These are phyloP conservation scores for Babesia bigemina DNA, from an alignment of 169 alveolate species.

Conservation along the genomic window DNA sequence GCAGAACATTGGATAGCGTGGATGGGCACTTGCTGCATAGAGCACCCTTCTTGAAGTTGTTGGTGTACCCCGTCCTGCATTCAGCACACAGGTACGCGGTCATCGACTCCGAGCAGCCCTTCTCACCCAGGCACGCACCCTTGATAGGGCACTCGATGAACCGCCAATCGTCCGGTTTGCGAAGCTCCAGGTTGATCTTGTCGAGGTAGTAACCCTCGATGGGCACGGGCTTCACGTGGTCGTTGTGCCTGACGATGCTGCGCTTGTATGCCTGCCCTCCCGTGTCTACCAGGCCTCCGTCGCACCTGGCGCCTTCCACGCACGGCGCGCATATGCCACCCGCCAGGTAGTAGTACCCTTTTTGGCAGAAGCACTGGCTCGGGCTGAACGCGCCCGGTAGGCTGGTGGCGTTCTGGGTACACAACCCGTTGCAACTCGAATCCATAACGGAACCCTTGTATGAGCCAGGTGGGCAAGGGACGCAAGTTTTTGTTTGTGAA, in stretches of 20 bases:
- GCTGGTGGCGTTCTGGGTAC: constrained; percentile 81
- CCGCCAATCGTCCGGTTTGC: constrained; percentile 81
- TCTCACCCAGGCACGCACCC: constrained; percentile 77
- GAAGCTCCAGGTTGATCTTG: constrained; percentile 65
- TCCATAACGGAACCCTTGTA: constrained; percentile 82
- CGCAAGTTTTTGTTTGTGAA: constrained; percentile 64
- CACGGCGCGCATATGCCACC: constrained; percentile 80
- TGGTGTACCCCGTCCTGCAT: constrained; percentile 81
- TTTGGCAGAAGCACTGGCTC: constrained; percentile 81
- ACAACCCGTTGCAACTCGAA: constrained; percentile 76
- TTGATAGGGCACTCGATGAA: constrained; percentile 82
- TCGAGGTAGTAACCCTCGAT: constrained; percentile 78
- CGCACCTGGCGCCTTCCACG: constrained; percentile 82
- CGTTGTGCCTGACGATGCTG: constrained; percentile 30
- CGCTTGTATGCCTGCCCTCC: constrained; percentile 25
- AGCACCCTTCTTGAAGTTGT: constrained; percentile 73
- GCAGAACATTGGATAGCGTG: constrained; percentile 53
- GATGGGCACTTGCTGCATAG: constrained; percentile 78
- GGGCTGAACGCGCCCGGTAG: constrained; percentile 77
- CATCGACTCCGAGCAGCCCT: constrained; percentile 79
- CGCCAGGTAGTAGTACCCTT: constrained; percentile 75
- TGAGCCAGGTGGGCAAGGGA: constrained; percentile 79
- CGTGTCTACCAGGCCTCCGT: constrained; percentile 73
- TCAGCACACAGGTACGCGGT: constrained; percentile 81
- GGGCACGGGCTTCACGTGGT: constrained; percentile 82